Percentiles rank a stretch among this genome's conserved stretches.
These are phyloP conservation scores for Escovopsis sp. DNA, from an alignment of 2,329 filamentous ascomycete genomes.

Conservation along the genomic window DNA sequence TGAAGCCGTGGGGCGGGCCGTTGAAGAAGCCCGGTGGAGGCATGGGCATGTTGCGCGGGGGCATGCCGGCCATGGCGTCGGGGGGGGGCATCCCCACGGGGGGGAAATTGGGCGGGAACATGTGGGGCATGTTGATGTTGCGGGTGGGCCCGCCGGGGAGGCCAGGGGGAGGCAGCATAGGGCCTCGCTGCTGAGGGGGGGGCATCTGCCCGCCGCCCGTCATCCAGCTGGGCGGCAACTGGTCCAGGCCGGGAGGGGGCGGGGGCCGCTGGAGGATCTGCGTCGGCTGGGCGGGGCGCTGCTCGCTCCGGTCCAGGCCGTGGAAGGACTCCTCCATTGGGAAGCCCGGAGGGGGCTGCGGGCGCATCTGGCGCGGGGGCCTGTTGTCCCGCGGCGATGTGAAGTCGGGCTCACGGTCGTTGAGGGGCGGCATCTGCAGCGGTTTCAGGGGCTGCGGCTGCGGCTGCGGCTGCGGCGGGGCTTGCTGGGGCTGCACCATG, in stretches of 20 bases:
- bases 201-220: slow-evolving; percentile 28
- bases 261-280: slow-evolving; percentile 51
- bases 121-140: slow-evolving; percentile 37
- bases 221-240: slow-evolving; percentile 42
- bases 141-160: slow-evolving; percentile 23
- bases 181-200: slow-evolving; percentile 26
- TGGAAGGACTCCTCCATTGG: slow-evolving; percentile 37
- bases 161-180: slow-evolving; percentile 47
- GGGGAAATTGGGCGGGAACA: slow-evolving; percentile 48
- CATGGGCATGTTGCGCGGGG: slow-evolving; percentile 36
- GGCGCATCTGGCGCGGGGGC: slow-evolving; percentile 26
- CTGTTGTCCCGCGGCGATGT: slow-evolving; percentile 17
- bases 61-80: slow-evolving; percentile 33
- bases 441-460: slow-evolving; percentile 6
- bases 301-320: slow-evolving; percentile 30
- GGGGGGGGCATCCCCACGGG: slow-evolving; percentile 31
- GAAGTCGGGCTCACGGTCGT: slow-evolving; percentile 35
- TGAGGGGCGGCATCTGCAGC: slow-evolving; percentile 10
- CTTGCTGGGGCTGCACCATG: slow-evolving; percentile 30
- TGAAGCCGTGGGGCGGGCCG: slow-evolving; percentile 34
- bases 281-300: slow-evolving; percentile 37
- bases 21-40: slow-evolving; percentile 44
- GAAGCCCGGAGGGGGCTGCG: slow-evolving; percentile 33
- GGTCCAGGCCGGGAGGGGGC: slow-evolving; percentile 43
- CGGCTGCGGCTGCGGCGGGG: slow-evolving; percentile 1